Percentiles rank a stretch among this genome's conserved stretches.
Evolutionary conservation across 1,284 basidiomycete genomes (phyloP).

Genomic region (Cryptococcus sp.): DNA sequence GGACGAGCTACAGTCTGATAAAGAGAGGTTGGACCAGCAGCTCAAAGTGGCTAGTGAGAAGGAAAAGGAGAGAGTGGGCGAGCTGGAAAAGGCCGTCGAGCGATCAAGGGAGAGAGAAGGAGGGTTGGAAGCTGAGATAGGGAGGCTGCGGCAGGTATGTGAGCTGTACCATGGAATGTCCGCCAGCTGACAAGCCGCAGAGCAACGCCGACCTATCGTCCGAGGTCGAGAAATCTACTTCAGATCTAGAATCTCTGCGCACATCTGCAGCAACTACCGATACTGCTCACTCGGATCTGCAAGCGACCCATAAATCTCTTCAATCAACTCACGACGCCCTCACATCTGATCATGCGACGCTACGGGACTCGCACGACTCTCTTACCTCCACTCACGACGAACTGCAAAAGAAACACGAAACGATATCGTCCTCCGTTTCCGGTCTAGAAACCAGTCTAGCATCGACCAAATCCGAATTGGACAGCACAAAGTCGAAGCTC

Average conservation of each 20-base stretch:
- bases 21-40: slow-evolving; percentile 12
- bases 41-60: slow-evolving; percentile 12
- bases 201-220: slow-evolving; percentile 29
- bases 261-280: slow-evolving; percentile 12
- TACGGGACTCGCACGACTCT: slow-evolving; percentile 16
- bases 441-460: slow-evolving; percentile 21
- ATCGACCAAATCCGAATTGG: slow-evolving; percentile 24
- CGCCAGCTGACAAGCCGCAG: slow-evolving; percentile 15
- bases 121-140: slow-evolving; percentile 48
- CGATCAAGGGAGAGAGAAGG: slow-evolving; percentile 47
- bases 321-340: slow-evolving; percentile 24
- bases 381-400: slow-evolving; percentile 4
- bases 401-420: slow-evolving; percentile 8
- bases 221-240: slow-evolving; percentile 14
- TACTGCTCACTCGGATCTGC: slow-evolving; percentile 20
- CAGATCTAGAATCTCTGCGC: slow-evolving; percentile 22
- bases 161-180: neutral
- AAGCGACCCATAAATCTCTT: slow-evolving; percentile 23
- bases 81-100: slow-evolving; percentile 44
- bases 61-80: slow-evolving; percentile 27
- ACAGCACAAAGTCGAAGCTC: slow-evolving; percentile 27
- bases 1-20: slow-evolving; percentile 19
- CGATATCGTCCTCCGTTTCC: slow-evolving; percentile 5
- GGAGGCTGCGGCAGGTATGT: slow-evolving; percentile 48
- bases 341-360: slow-evolving; percentile 16